phyloP scores from a whole-genome alignment of 768 basidiomycete genomes.

The Agaricus sinodeliciosus region DNA sequence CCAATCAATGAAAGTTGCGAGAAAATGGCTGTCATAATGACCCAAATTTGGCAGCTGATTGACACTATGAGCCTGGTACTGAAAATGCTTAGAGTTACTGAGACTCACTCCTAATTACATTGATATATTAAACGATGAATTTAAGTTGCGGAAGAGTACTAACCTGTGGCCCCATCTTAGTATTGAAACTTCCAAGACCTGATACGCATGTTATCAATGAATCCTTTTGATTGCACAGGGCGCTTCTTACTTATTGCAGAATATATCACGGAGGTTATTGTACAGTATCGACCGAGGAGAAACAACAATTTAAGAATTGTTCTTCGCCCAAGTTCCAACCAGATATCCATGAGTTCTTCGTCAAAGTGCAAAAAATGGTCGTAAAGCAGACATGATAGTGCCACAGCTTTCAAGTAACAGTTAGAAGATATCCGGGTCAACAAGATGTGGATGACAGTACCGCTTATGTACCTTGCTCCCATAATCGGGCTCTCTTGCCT shows the following conservation, averaged over 20 bases:
- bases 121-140: neutral
- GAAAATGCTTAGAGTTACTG: neutral
- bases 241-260: neutral
- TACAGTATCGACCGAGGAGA: neutral
- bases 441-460: neutral
- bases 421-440: neutral
- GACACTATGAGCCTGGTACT: neutral
- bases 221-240: neutral
- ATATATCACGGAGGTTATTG: neutral
- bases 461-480: neutral
- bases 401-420: neutral
- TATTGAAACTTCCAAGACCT: neutral
- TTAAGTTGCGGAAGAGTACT: neutral
- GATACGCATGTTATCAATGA: neutral
- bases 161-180: neutral
- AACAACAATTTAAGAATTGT: neutral
- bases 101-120: neutral
- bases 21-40: neutral
- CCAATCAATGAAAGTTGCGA: neutral
- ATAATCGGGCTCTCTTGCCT: neutral
- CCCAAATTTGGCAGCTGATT: neutral
- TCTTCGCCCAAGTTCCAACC: neutral
- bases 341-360: slow-evolving; percentile 1
- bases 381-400: neutral
- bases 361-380: neutral